These are phyloP conservation scores for Alternaria triticimaculans DNA, from an alignment of 2,329 filamentous ascomycete species.

Conservation along the genomic window DNA sequence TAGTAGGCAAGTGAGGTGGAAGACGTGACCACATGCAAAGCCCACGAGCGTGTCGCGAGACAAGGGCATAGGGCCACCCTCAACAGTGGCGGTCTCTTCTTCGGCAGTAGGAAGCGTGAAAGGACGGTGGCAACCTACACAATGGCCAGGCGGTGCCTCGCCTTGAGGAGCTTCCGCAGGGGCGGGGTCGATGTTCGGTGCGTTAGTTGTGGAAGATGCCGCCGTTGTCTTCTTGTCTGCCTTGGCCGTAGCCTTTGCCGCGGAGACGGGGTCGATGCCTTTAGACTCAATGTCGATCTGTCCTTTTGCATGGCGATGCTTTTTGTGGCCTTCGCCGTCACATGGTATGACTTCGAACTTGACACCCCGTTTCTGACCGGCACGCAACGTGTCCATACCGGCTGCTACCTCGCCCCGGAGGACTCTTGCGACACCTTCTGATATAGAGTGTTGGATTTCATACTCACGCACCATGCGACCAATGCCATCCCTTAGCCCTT, in stretches of 20 bases:
- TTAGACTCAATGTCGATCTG: constrained; percentile 39
- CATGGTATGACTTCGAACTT: constrained; percentile 76
- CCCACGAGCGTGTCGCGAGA: constrained; percentile 72
- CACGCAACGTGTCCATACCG: constrained; percentile 80
- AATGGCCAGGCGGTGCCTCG: constrained; percentile 44
- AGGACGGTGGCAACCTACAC: constrained; percentile 40
- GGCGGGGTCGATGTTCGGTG: constrained; percentile 32
- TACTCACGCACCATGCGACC: constrained; percentile 93
- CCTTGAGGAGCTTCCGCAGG: constrained; percentile 23
- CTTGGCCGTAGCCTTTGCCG: constrained; percentile 27
- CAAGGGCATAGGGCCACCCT: constrained; percentile 32
- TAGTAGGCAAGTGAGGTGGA: constrained; percentile 76
- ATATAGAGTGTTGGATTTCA: constrained; percentile 93
- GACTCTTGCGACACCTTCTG: constrained; percentile 84
- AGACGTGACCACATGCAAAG: constrained; percentile 83
- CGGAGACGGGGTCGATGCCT: constrained; percentile 34
- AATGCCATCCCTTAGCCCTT: constrained; percentile 85
- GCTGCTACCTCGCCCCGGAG: constrained; percentile 84
- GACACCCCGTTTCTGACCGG: constrained; percentile 81
- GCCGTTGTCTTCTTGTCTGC: constrained; percentile 32
- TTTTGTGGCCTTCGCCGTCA: constrained; percentile 43
- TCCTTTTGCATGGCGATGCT: constrained; percentile 19
- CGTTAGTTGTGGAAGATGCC: constrained; percentile 25
- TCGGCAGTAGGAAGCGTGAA: constrained; percentile 42
- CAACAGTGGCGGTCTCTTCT: constrained; percentile 31